Percentiles rank a stretch among this genome's conserved stretches.
Evolutionary conservation across 495 filamentous ascomycete genomes (phyloP).

Genomic region (Bacidia rubella): DNA sequence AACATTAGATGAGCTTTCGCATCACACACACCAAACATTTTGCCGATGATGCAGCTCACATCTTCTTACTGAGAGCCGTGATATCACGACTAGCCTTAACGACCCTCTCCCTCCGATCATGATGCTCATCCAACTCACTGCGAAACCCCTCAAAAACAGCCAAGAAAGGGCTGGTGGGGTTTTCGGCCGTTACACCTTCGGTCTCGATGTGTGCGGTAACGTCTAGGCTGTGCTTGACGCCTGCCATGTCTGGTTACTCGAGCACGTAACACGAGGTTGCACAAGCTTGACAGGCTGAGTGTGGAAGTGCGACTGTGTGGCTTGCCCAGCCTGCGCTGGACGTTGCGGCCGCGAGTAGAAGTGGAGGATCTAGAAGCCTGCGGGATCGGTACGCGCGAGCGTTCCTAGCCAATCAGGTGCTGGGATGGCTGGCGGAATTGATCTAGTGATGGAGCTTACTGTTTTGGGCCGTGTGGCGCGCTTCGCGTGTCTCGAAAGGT

Average conservation of each 20-base stretch:
- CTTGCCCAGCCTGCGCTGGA: background rate
- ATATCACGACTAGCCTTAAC: conserved; percentile 84
- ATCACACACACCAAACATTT: background rate
- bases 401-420: background rate
- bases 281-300: background rate
- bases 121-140: conserved; percentile 81
- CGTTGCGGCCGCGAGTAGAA: background rate
- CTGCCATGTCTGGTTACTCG: conserved; percentile 1
- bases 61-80: conserved; percentile 91
- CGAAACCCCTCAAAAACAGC: conserved; percentile 78
- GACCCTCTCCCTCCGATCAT: conserved; percentile 79
- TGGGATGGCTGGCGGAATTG: too few relatives aligned
- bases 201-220: background rate
- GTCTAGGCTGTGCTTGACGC: conserved; percentile 11
- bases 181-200: background rate
- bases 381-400: background rate
- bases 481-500: too few relatives aligned
- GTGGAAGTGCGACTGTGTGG: background rate
- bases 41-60: conserved; percentile 37
- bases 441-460: too few relatives aligned
- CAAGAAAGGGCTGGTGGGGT: conserved; percentile 26
- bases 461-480: too few relatives aligned
- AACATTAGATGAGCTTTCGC: conserved; percentile 6
- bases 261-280: background rate
- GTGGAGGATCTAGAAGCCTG: background rate